Base-by-base conservation (phyloP, 768 basidiomycete genomes). In the Fibroporia radiculosa region DNA sequence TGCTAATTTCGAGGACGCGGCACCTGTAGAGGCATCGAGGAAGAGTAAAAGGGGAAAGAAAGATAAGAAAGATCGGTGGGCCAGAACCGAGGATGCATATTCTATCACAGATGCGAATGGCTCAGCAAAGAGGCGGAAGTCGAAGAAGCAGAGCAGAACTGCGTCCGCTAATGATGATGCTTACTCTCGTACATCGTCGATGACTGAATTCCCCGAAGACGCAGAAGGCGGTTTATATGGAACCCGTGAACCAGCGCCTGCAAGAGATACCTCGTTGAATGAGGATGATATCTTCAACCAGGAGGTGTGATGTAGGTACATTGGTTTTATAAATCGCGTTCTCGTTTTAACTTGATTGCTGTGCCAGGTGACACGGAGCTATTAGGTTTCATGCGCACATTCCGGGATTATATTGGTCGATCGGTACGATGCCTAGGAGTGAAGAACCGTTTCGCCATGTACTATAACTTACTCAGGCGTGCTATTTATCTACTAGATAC, bases 11-110 rank as follows among this genome's bases (percentile, higher is more conserved):
- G 79, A 81, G 38, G 86, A 88, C 51, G 49, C 67, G 5, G 38
- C 56, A 18, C 56, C 64, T 18, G 73, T 66, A 16, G 69, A 67
- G 22, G 56, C 66, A 19, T 62, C 64, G 34, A 59, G 66, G 39
- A 57, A 61, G 47, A 69, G 69, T 44, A 67, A 63, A 50, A 79
- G 82, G 65, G 80, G 80, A 54, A 80, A 83, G 65, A 82, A 81
- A 54, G 76, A 77, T 41, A 91, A 89, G 75, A 90, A 91, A 63
- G 89, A 92, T 55, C 70, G 89, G 47, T 91, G 84, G 83, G 87
- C 82, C 48, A 72, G 84, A 62, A 90, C 88, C 25, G 86, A 89
- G 63, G 89, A 92, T 60, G 89, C 88, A 26, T 84, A 90, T 55
- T 69, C 67, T 2, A 52, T 60, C 18, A 41, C 56, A 1, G 68